These are phyloP conservation scores for Yamadazyma dushanensis DNA, from an alignment of 1,139 yeast genomes.

Conservation along the genomic window DNA sequence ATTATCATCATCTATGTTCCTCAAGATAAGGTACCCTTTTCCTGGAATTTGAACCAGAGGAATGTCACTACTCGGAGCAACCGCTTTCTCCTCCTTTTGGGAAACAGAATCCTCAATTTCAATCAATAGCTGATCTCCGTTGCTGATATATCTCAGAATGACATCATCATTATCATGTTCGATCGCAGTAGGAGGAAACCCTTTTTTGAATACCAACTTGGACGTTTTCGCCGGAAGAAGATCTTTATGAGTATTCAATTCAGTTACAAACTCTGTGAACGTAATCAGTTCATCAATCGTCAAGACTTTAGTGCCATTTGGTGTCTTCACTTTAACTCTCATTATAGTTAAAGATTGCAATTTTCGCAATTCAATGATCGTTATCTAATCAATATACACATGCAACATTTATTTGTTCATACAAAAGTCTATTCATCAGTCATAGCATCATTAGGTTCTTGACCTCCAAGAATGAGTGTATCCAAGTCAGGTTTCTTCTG, in stretches of 20 bases:
- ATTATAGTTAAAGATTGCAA: slow-evolving; percentile 7
- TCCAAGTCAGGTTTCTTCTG: slow-evolving; percentile 45
- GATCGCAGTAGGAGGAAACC: slow-evolving; percentile 61
- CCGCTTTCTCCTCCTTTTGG: slow-evolving; percentile 3
- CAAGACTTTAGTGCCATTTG: slow-evolving; percentile 12
- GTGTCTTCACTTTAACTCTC: slow-evolving; percentile 19
- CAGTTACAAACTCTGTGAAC: slow-evolving; percentile 19
- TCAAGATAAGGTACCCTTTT: slow-evolving; percentile 39
- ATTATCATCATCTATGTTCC: slow-evolving; percentile 76
- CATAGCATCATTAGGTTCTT: slow-evolving; percentile 21
- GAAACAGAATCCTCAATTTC: slow-evolving; percentile 23
- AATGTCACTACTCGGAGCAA: slow-evolving; percentile 13
- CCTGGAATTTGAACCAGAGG: slow-evolving; percentile 28
- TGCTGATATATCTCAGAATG: slow-evolving; percentile 44
- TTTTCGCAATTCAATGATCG: slow-evolving; percentile 1
- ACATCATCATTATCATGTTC: slow-evolving; percentile 22
- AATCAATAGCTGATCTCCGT: slow-evolving; percentile 59
- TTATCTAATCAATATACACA: neutral
- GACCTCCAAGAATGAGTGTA: slow-evolving; percentile 38
- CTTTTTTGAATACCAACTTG: slow-evolving; percentile 38
- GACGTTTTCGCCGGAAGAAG: slow-evolving; percentile 16
- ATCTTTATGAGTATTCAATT: slow-evolving; percentile 14
- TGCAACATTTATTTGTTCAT: too few species aligned
- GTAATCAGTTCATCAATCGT: slow-evolving; percentile 12
- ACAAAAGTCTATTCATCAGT: slow-evolving; percentile 17